Base-by-base conservation (phyloP, 1,284 basidiomycete species). In the Cutaneotrichosporon mucoides region DNA sequence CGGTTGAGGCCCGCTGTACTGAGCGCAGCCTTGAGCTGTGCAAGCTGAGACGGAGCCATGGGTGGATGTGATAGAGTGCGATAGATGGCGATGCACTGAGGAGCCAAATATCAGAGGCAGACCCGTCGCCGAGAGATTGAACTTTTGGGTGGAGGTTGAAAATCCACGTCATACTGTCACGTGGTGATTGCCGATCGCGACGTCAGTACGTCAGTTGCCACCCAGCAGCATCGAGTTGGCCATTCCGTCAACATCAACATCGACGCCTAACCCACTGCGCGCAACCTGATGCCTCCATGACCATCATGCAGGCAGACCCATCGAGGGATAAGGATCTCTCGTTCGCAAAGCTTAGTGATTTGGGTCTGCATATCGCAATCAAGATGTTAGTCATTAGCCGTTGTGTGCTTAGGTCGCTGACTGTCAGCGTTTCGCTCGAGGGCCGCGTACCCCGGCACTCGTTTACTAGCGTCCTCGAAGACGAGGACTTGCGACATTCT, bases 1-100 rank as follows among this genome's bases (percentile, higher is more conserved):
- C 85, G 83, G 16, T 83, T 83, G 11, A 94, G 78, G 0, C 92
- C 92, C 1, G 89, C 88, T 53, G 87, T 82, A 3, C 83, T 83
- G 55, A 96, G 82, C 5, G 90, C 89, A 11, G 86, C 82, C 75
- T 94, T 94, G 66, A 96, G 87, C 79, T 95, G 92, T 35, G 85
- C 81, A 33, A 96, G 84, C 77, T 92, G 90, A 2, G 89, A 92
- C 15, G 75, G 73, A 9, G 73, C 73, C 77, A 79, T 79, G 51
- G 12, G 36, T 61, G 59, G 33, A 11, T 34, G 35, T 48, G 38
- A 36, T 33, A 11, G 44, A 34, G 47, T 45, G 46, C 35, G 15
- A 13, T 56, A 9, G 15, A 37, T 15, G 16, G 34, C 3, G 35
- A 16, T 37, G 40, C 9, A 51, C 34, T 7, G 38, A 24, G 12